Evolutionary conservation across 106 monocot species (phyloP).

Genomic region (Dendrobium catenatum): DNA sequence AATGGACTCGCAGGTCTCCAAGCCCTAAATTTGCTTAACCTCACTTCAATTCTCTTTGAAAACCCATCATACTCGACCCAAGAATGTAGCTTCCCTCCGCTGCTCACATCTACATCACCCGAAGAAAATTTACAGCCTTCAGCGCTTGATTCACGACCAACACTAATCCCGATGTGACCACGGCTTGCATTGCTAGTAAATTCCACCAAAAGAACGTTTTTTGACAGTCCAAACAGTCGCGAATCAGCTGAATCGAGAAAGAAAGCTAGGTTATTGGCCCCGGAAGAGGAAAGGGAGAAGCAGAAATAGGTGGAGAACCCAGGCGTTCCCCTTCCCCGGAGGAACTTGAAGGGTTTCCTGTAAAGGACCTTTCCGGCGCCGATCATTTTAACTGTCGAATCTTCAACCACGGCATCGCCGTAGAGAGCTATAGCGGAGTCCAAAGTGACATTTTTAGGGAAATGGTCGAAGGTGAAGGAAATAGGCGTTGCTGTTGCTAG

Average conservation of each 20-base stretch:
- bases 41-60: slow-evolving; percentile 36
- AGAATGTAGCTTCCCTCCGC: slow-evolving; percentile 37
- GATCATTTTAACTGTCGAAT: slow-evolving; percentile 30
- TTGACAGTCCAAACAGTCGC: slow-evolving; percentile 7
- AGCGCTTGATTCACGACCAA: slow-evolving; percentile 23
- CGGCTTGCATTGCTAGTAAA: slow-evolving; percentile 25
- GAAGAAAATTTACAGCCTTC: slow-evolving; percentile 26
- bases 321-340: slow-evolving; percentile 31
- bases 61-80: slow-evolving; percentile 75
- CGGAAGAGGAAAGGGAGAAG: slow-evolving; percentile 36
- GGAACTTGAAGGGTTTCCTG: slow-evolving; percentile 30
- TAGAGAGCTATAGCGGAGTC: slow-evolving; percentile 29
- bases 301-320: slow-evolving; percentile 70
- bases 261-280: slow-evolving; percentile 35
- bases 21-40: slow-evolving; percentile 29
- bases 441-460: slow-evolving; percentile 16
- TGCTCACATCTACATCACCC: slow-evolving; percentile 12
- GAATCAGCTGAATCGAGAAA: slow-evolving; percentile 31
- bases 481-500: slow-evolving; percentile 11
- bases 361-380: slow-evolving; percentile 26
- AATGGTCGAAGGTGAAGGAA: slow-evolving; percentile 51
- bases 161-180: slow-evolving; percentile 23
- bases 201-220: slow-evolving; percentile 35
- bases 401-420: slow-evolving; percentile 38
- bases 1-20: slow-evolving; percentile 22